Evolutionary conservation across 176 grass and related monocot species (phyloP).

Genomic region (Ananas comosus): DNA sequence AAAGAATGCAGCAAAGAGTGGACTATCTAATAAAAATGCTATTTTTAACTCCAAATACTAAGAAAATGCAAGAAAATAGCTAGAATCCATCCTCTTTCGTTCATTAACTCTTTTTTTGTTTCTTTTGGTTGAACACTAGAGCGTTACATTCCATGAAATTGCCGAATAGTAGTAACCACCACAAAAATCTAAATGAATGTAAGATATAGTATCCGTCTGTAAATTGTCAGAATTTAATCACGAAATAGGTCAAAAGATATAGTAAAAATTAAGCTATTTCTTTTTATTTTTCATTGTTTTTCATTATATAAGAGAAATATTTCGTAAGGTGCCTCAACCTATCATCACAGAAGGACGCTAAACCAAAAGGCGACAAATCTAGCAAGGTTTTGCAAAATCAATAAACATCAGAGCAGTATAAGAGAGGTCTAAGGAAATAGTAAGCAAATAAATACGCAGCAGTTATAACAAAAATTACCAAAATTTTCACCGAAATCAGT

Average conservation of each 20-base stretch:
- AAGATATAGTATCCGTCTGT: no score
- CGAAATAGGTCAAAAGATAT: background rate
- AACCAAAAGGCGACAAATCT: background rate
- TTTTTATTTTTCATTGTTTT: background rate
- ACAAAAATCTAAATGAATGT: no score
- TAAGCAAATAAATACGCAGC: background rate
- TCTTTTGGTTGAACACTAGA: no score
- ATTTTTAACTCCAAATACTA: no score
- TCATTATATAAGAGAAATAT: background rate
- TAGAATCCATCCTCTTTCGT: no score
- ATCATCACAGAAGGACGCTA: background rate
- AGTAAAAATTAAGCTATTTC: background rate
- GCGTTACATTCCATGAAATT: no score
- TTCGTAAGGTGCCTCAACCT: background rate
- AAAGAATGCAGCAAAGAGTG: background rate
- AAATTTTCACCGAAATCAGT: constrained; percentile 74
- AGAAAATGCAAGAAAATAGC: no score
- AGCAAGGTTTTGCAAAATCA: constrained; percentile 6
- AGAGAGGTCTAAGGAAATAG: background rate
- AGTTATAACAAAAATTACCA: constrained; percentile 35
- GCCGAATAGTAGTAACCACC: no score
- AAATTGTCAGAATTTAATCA: no score
- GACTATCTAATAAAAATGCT: background rate
- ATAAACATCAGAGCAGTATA: background rate
- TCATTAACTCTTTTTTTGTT: no score